Base-by-base conservation (phyloP, 495 filamentous ascomycete species). In the Neurospora sp. region DNA sequence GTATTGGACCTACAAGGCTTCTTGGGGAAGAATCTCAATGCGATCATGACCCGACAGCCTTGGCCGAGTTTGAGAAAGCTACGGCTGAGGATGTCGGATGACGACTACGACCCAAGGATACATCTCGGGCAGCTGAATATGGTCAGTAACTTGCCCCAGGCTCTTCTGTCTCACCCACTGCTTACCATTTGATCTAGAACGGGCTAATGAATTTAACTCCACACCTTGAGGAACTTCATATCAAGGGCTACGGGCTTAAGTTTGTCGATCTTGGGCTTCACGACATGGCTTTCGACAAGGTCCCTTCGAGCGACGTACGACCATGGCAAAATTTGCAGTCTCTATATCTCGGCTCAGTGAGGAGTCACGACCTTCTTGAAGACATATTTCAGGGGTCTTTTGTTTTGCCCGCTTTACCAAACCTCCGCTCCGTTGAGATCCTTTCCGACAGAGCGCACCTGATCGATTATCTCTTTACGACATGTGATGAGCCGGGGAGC, bases 161-260 rank as follows among this genome's bases (percentile, higher is more conserved):
- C 31, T 35, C 54, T 0, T 66, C 27, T 16, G 27, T 18, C 23
- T 66, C 14, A 35, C 1, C 54, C 54, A 66, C 27, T 35, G 27
- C 54, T 66, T 35, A 66, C 54, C 27, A 60, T 66, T 31, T 9
- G 7, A 8, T 66, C 27, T 35, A 66, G 54, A 66, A 66, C 27
- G 54, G 27, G 27, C 54, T 66, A 1, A 66, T 66, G n/a, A 39
- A 42, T 2, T 49, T 54, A 14, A 72, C 75, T 5, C 75, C 76
- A 11, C 66, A 62, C 18, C 76, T 80, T 14, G 75, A 79, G 40
- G 42, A 75, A n/a, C 42, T 80, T 10, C 42, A 62, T 42, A 38
- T 79, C 39, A 69, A 78, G 39, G 73, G 74, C 6, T 74, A 66
- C 31, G 54, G 54, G 54, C 14, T 66, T 1, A 66, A 37, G 27